Evolutionary conservation across 1,284 basidiomycete genomes (phyloP).

Genomic region (Sphagnurus paluster): DNA sequence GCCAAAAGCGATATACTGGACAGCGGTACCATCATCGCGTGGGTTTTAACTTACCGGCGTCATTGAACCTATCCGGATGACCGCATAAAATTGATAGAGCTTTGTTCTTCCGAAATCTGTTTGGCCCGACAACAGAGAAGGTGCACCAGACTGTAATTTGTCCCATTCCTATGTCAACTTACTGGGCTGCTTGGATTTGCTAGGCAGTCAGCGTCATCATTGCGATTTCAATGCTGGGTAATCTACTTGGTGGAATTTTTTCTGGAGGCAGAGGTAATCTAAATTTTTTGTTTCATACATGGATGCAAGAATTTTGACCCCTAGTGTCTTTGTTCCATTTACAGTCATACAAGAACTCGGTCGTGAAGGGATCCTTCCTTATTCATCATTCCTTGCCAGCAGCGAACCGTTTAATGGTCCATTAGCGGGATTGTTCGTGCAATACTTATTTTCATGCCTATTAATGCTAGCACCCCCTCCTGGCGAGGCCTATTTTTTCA

Average conservation of each 20-base stretch:
- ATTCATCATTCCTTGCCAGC: slow-evolving; percentile 58
- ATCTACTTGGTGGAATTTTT: slow-evolving; percentile 60
- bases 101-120: slow-evolving; percentile 67
- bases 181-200: background rate
- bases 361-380: slow-evolving; percentile 62
- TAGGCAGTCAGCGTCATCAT: slow-evolving; percentile 61
- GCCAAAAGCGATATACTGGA: slow-evolving; percentile 59
- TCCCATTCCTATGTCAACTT: slow-evolving; percentile 3
- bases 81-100: slow-evolving; percentile 38
- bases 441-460: slow-evolving; percentile 51
- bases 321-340: slow-evolving; percentile 13
- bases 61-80: background rate
- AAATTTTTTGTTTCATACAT: background rate
- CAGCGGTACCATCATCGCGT: slow-evolving; percentile 62
- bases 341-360: slow-evolving; percentile 66
- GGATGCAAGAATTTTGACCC: background rate
- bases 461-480: slow-evolving; percentile 52
- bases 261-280: slow-evolving; percentile 55
- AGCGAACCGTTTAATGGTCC: slow-evolving; percentile 64
- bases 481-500: slow-evolving; percentile 66
- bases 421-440: slow-evolving; percentile 52
- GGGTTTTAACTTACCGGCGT: no score
- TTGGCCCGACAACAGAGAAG: slow-evolving; percentile 54
- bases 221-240: slow-evolving; percentile 61
- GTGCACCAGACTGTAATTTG: slow-evolving; percentile 48